Percentiles rank a stretch among this genome's conserved stretches.
phyloP scores from a whole-genome alignment of 768 basidiomycete genomes.

The Lyophyllum decastes region DNA sequence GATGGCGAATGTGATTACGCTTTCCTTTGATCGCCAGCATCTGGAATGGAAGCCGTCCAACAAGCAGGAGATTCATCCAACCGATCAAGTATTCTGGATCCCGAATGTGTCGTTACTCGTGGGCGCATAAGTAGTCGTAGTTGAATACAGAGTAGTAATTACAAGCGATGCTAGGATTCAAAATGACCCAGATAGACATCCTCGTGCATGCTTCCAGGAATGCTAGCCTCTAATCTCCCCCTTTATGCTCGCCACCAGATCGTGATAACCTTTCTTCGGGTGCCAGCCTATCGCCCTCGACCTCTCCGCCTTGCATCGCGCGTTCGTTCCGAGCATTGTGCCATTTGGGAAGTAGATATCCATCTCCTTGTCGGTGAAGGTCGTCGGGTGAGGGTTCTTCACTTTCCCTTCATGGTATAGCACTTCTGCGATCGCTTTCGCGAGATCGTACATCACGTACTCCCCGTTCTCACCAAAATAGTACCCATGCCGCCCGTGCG shows the following conservation, averaged over 20 bases:
- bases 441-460: conserved; percentile 36
- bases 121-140: too few relatives aligned
- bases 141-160: too few relatives aligned
- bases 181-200: background rate
- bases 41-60: too few relatives aligned
- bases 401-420: conserved; percentile 35
- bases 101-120: too few relatives aligned
- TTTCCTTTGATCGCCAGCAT: too few relatives aligned
- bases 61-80: too few relatives aligned
- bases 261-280: conserved; percentile 46
- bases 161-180: too few relatives aligned
- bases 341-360: conserved; percentile 37
- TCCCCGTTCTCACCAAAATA: conserved; percentile 56
- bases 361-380: conserved; percentile 44
- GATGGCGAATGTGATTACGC: too few relatives aligned
- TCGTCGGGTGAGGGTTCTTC: conserved; percentile 39
- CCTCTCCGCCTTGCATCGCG: conserved; percentile 44
- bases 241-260: conserved; percentile 50
- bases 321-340: conserved; percentile 40
- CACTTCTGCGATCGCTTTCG: conserved; percentile 35
- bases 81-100: too few relatives aligned
- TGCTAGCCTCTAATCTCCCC: conserved; percentile 10
- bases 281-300: conserved; percentile 52
- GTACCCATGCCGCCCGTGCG: conserved; percentile 45
- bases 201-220: background rate